phyloP scores from a whole-genome alignment of 805 yeast genomes.

The Ogataea paraovalis region DNA sequence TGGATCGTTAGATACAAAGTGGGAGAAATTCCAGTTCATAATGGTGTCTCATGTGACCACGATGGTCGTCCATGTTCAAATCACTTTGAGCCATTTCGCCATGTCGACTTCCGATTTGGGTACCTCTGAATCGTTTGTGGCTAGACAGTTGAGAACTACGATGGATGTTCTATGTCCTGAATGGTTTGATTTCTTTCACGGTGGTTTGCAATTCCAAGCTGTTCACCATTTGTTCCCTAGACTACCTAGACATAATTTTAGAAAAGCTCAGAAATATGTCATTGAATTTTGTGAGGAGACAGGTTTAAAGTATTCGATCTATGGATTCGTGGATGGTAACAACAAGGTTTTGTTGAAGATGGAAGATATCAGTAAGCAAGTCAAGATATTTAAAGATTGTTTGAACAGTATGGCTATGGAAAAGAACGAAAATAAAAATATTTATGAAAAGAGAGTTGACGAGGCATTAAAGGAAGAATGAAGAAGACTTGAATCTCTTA shows the following conservation, averaged over 20 bases:
- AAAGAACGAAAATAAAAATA: conserved; percentile 27
- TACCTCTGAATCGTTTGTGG: conserved; percentile 69
- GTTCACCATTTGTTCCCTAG: conserved; percentile 89
- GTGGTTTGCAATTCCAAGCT: conserved; percentile 90
- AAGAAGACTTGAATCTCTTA: neutral
- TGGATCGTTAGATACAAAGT: conserved; percentile 46
- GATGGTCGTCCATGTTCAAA: conserved; percentile 92
- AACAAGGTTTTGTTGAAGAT: conserved; percentile 62
- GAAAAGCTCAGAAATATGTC: conserved; percentile 69
- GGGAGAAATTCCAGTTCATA: conserved; percentile 55
- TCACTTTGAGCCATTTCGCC: conserved; percentile 85
- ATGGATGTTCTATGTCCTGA: conserved; percentile 95
- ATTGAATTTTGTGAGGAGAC: conserved; percentile 70
- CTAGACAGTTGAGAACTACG: conserved; percentile 81
- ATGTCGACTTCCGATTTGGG: conserved; percentile 91
- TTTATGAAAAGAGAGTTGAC: conserved; percentile 29
- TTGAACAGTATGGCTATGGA: conserved; percentile 59
- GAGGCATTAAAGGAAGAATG: conserved; percentile 9
- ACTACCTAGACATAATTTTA: conserved; percentile 80
- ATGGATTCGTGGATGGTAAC: conserved; percentile 81
- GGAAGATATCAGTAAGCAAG: conserved; percentile 76
- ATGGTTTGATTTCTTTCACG: conserved; percentile 89
- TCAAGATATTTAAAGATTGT: conserved; percentile 70
- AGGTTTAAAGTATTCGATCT: conserved; percentile 76
- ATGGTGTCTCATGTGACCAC: conserved; percentile 76